Conservation (phyloP, 805 yeast species). For the Lipomyces kockii region DNA sequence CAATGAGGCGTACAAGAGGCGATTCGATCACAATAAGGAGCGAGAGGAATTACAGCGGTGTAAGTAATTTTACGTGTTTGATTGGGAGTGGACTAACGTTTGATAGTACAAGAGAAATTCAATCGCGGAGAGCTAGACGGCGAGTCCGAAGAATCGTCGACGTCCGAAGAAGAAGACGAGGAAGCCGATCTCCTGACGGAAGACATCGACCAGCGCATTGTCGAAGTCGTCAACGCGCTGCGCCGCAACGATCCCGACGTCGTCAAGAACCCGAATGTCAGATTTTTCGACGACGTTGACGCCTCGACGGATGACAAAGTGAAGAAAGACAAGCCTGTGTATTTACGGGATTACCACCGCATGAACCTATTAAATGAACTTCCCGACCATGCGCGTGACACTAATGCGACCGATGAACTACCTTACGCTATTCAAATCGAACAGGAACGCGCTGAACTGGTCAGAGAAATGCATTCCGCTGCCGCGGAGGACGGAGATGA, state of each 20-base stretch:
- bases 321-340: conserved; percentile 71
- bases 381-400: conserved; percentile 52
- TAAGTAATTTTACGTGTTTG: conserved; percentile 10
- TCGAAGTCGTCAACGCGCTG: conserved; percentile 71
- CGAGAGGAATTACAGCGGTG: conserved; percentile 42
- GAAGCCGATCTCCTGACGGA: conserved; percentile 85
- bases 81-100: background rate
- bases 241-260: conserved; percentile 63
- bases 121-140: conserved; percentile 43
- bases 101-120: conserved; percentile 38
- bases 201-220: conserved; percentile 80
- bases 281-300: conserved; percentile 70
- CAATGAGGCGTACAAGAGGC: conserved; percentile 41
- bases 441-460: conserved; percentile 73
- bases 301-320: conserved; percentile 47
- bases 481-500: conserved; percentile 53
- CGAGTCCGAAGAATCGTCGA: conserved; percentile 46
- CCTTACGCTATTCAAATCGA: conserved; percentile 76
- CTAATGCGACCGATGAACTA: conserved; percentile 57
- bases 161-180: conserved; percentile 83
- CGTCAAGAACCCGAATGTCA: conserved; percentile 68
- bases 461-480: conserved; percentile 71
- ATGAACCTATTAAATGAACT: conserved; percentile 72
- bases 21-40: conserved; percentile 44
- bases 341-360: conserved; percentile 91